Percentiles rank a stretch among this genome's conserved stretches.
Conservation (phyloP, 257 asterid genomes). For the Forsythia viridissima region DNA sequence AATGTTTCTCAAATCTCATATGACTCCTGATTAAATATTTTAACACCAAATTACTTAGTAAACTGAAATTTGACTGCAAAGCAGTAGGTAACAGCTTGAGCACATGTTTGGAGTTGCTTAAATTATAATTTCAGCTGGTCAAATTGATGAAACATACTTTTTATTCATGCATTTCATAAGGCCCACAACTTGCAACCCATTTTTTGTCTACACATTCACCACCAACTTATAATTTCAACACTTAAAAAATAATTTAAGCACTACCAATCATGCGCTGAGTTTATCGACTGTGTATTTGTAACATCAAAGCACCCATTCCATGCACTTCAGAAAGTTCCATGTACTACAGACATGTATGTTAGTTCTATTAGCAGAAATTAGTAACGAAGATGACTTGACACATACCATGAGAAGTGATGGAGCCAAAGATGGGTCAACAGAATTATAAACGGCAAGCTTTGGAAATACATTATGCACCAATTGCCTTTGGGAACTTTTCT, state of each 20-base stretch:
- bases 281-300: neutral
- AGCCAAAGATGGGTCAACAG: conserved; percentile 98
- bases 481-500: conserved; percentile 98
- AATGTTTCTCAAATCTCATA: neutral
- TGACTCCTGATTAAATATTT: neutral
- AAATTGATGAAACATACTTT: too few species aligned
- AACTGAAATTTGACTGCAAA: neutral
- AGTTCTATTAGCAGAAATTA: conserved; percentile 13
- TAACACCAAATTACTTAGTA: neutral
- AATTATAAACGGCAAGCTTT: conserved; percentile 97
- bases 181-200: too few species aligned
- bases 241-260: too few species aligned
- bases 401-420: conserved; percentile 98
- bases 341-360: neutral
- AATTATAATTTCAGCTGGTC: too few species aligned
- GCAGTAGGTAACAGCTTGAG: neutral
- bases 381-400: conserved; percentile 21
- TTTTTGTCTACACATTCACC: too few species aligned
- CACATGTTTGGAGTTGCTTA: too few species aligned
- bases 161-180: too few species aligned
- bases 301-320: conserved; percentile 8
- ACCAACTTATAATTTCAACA: too few species aligned
- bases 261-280: neutral
- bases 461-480: conserved; percentile 94
- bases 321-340: conserved; percentile 13